Percentiles rank a stretch among this genome's conserved stretches.
These are phyloP conservation scores for Schizochytrium sp. DNA, from an alignment of 108 stramenopile genomes.

Conservation along the genomic window DNA sequence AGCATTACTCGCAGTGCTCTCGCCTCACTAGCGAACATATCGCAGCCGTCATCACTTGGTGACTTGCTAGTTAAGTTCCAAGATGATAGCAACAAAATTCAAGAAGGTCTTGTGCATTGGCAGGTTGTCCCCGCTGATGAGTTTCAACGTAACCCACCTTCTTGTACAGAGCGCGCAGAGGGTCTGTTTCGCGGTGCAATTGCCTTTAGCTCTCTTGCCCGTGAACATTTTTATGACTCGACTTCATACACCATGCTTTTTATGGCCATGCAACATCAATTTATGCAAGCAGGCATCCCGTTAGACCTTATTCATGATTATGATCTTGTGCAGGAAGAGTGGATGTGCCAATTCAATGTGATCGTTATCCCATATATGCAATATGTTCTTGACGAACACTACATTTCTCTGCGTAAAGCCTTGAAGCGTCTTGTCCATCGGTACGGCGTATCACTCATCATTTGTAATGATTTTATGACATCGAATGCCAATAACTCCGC, in stretches of 20 bases:
- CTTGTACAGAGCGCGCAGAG: not conserved
- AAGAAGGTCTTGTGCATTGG: constrained; percentile 6
- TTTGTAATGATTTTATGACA: not conserved
- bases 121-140: not conserved
- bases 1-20: not conserved
- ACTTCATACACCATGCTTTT: constrained; percentile 1
- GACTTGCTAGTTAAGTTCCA: constrained; percentile 11
- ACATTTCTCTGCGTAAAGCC: not conserved
- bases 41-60: not conserved
- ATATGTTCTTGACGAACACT: not conserved
- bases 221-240: constrained; percentile 5
- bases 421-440: not conserved
- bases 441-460: constrained; percentile 14
- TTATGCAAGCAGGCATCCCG: constrained; percentile 54
- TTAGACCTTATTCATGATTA: not conserved
- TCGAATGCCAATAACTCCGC: not conserved
- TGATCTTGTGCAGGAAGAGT: not conserved
- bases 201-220: not conserved
- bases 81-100: not conserved
- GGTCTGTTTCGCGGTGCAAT: constrained; percentile 6
- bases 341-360: constrained; percentile 40
- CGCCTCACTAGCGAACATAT: not conserved
- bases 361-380: constrained; percentile 29
- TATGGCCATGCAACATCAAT: constrained; percentile 46
- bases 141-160: not conserved